These are phyloP conservation scores for Russula olivacea DNA, from an alignment of 768 basidiomycete species.

Conservation along the genomic window DNA sequence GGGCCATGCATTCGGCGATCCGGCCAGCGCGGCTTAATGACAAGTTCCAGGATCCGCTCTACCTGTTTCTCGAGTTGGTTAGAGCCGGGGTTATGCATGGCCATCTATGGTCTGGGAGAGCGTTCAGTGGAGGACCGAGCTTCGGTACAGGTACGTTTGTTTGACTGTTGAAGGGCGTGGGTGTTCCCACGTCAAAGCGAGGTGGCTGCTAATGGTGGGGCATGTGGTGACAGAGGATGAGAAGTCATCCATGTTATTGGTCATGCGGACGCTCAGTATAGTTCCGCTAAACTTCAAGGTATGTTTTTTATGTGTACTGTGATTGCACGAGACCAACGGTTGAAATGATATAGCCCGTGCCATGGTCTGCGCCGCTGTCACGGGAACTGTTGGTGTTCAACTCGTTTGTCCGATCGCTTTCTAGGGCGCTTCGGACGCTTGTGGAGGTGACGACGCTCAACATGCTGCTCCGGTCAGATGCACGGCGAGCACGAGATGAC, in stretches of 20 bases:
- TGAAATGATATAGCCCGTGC: constrained; percentile 52
- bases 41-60: constrained; percentile 97
- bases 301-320: constrained; percentile 28
- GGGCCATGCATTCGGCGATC: constrained; percentile 84
- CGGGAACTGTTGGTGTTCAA: constrained; percentile 97
- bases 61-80: constrained; percentile 90
- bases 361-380: constrained; percentile 95
- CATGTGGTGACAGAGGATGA: constrained; percentile 62
- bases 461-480: constrained; percentile 87
- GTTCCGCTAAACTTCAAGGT: constrained; percentile 94
- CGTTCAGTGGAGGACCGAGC: constrained; percentile 91
- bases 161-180: constrained; percentile 24
- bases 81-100: constrained; percentile 97
- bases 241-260: constrained; percentile 88
- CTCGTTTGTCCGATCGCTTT: constrained; percentile 89
- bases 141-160: constrained; percentile 73
- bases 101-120: constrained; percentile 79
- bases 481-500: constrained; percentile 82
- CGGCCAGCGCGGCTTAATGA: constrained; percentile 80
- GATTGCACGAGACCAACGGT: too few species aligned
- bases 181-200: constrained; percentile 26
- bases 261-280: constrained; percentile 95
- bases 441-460: constrained; percentile 89
- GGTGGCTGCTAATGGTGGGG: constrained; percentile 19
- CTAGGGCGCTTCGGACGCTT: constrained; percentile 83